Percentiles rank a stretch among this genome's conserved stretches.
These are phyloP conservation scores for Melocanna baccifera DNA, from an alignment of 176 grass and related monocot genomes.

Conservation along the genomic window DNA sequence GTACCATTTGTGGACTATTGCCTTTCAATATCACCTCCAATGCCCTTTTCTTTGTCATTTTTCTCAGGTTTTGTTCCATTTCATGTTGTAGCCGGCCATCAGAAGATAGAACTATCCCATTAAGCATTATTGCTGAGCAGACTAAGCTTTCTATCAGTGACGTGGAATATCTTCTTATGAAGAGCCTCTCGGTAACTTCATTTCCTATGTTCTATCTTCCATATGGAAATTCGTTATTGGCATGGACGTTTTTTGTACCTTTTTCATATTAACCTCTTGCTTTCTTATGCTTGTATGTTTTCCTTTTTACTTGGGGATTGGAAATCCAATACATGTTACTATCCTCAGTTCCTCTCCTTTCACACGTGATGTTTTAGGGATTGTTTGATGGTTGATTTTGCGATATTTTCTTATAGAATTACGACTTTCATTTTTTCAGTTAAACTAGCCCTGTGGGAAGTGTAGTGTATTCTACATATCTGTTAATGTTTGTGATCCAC, in stretches of 20 bases:
- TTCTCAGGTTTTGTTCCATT: slow-evolving; percentile 12
- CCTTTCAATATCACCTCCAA: not conserved
- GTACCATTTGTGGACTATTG: slow-evolving; percentile 38
- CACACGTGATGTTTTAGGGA: not conserved
- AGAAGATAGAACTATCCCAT: slow-evolving; percentile 88
- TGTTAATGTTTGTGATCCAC: not conserved
- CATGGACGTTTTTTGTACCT: not conserved
- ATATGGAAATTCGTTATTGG: not conserved
- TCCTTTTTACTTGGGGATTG: not conserved
- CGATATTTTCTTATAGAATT: not conserved
- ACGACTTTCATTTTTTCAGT: not conserved
- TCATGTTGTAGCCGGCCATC: slow-evolving; percentile 53
- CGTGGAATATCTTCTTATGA: slow-evolving; percentile 94
- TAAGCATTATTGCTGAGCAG: slow-evolving; percentile 63
- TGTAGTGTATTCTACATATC: not conserved
- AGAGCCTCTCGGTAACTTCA: slow-evolving; percentile 86
- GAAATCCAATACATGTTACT: not conserved
- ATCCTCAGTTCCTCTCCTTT: not conserved
- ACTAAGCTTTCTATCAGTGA: slow-evolving; percentile 80
- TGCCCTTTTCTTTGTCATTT: not conserved
- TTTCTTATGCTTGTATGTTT: not conserved
- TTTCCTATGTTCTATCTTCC: slow-evolving; percentile 15
- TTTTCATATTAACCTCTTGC: not conserved
- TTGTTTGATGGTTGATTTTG: not conserved
- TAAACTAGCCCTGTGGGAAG: not conserved